Evolutionary conservation across 31 red algal species (phyloP).

Genomic region (Porphyra umbilicalis): DNA sequence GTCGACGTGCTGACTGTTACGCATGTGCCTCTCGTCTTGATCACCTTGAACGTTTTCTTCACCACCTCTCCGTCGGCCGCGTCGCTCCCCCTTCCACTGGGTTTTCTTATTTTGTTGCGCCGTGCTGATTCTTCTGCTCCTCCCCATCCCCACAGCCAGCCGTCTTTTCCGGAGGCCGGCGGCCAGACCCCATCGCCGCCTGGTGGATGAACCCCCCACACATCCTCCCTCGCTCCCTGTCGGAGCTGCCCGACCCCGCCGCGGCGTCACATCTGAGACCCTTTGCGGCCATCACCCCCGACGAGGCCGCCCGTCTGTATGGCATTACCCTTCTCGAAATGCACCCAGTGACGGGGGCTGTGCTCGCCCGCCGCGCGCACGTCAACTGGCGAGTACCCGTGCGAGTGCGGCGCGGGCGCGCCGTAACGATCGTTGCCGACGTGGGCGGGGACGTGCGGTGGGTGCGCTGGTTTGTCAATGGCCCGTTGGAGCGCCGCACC

Average conservation of each 20-base stretch:
- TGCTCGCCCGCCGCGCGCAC: neutral
- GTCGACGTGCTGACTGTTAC: too few relatives aligned
- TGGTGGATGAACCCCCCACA: neutral
- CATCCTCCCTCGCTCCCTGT: neutral
- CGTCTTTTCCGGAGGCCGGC: neutral
- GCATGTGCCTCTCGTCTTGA: too few relatives aligned
- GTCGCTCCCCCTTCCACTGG: too few relatives aligned
- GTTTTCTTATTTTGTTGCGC: too few relatives aligned
- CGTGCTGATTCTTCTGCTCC: too few relatives aligned
- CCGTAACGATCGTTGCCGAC: neutral
- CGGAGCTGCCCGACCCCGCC: neutral
- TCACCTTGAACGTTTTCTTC: too few relatives aligned
- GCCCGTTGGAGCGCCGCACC: neutral
- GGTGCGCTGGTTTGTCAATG: neutral
- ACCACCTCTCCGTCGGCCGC: too few relatives aligned
- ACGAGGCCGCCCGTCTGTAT: neutral
- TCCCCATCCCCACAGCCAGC: too few relatives aligned
- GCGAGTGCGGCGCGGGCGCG: neutral
- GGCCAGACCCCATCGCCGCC: neutral
- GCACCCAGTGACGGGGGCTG: neutral
- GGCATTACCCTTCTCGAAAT: neutral
- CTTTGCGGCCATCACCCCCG: neutral
- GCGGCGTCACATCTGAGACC: neutral
- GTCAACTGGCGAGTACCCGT: neutral
- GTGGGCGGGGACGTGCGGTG: neutral